Evolutionary conservation across 176 grass and related monocot genomes (phyloP), one percentile per base, ranked within the genome.

Genomic region (Elymus sibiricus): DNA sequence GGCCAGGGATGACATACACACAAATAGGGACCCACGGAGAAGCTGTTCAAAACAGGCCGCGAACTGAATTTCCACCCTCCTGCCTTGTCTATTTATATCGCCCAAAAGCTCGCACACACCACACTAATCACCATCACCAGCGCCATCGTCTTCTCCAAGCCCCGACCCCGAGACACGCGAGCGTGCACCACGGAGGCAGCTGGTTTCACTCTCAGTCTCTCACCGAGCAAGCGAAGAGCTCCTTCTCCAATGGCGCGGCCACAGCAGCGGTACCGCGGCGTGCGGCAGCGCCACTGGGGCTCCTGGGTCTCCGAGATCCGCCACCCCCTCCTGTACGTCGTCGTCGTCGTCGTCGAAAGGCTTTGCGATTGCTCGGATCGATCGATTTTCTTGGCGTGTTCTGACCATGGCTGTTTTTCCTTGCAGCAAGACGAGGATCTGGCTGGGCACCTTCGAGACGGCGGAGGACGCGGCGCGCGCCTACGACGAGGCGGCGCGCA

Each of bases 271-370:
- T 97, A 94, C n/a, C 94, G 91, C 24, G 94, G 94, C 17, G 94
- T 97, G 14, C 84, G 97, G 59, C 97, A 99, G 66, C 97, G 97
- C 80, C 94, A 99, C 53, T 99, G 97, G 97, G 97, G 97, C 11
- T 99, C 97, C 84, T 99, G 97, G 97, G 97, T 99, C 76, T 99
- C 97, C n/a, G 97, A 99, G 84, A 99, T 99, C 53, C 92, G 97
- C 72, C 97, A 99, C 71, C 97, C 97, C 1, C 97, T 99, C 79
- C 90, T 99, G 95, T 98, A 87, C 85, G 86, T 71, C 2, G 62
- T 24, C 5, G 86, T 71, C 2, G 62, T 24, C 5, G 17, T 14
- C 17, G 5, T 27, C 42, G 4, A 49, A 27, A 55, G 2, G 11
- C 63, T 58, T 21, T 7, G 15, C 38, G 11, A 12, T 14, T 84